Conservation (phyloP, 2,329 filamentous ascomycete species). For the Colletotrichum graminicola region DNA sequence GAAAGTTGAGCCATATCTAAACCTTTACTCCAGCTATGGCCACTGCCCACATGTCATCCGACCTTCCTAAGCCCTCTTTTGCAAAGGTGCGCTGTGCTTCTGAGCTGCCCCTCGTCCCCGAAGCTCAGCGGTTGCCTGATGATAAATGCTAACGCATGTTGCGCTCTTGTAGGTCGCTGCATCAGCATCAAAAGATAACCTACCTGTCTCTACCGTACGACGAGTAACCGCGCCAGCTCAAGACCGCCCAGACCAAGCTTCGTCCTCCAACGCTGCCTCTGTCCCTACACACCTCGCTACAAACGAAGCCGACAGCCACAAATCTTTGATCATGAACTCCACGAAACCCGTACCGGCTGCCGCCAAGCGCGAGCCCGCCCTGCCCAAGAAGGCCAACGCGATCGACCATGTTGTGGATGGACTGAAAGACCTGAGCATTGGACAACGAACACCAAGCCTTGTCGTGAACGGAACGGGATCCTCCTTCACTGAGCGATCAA, state of each 20-base stretch:
- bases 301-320: constrained; percentile 22
- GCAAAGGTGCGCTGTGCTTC: constrained; percentile 72
- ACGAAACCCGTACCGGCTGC: constrained; percentile 16
- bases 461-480: constrained; percentile 65
- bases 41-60: constrained; percentile 60
- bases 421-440: constrained; percentile 49
- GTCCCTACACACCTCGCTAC: constrained; percentile 10
- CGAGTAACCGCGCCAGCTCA: constrained; percentile 43
- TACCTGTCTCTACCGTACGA: constrained; percentile 49
- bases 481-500: constrained; percentile 53
- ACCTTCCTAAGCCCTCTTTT: constrained; percentile 74
- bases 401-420: constrained; percentile 45
- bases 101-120: background rate
- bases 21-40: constrained; percentile 55
- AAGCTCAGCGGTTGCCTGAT: constrained; percentile 9
- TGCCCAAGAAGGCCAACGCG: constrained; percentile 19
- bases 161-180: constrained; percentile 60
- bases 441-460: constrained; percentile 54
- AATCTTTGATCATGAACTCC: constrained; percentile 24
- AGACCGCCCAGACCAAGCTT: constrained; percentile 17
- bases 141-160: constrained; percentile 42
- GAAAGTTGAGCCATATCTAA: constrained; percentile 4
- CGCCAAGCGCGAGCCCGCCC: constrained; percentile 16
- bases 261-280: constrained; percentile 4
- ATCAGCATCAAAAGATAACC: constrained; percentile 56